phyloP scores from a whole-genome alignment of 1,284 basidiomycete species.

The Volvariella surrecta region DNA sequence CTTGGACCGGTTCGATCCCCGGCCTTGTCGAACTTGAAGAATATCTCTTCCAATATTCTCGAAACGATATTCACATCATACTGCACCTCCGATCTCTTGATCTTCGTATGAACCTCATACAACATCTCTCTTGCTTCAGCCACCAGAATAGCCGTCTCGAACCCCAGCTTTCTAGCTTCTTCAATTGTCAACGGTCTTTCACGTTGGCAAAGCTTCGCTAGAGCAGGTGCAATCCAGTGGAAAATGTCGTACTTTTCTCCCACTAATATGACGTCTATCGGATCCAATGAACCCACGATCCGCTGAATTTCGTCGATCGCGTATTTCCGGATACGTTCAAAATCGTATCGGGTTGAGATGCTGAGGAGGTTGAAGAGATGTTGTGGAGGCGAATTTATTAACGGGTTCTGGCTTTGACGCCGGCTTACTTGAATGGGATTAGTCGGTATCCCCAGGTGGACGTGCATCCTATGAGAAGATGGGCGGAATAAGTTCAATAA shows the following conservation, averaged over 20 bases:
- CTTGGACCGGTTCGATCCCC: too few species aligned
- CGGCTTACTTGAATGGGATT: background rate
- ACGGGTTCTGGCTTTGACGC: slow-evolving; percentile 11
- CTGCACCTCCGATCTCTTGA: background rate
- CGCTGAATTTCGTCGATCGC: slow-evolving; percentile 22
- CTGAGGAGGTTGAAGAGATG: slow-evolving; percentile 31
- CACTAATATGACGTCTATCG: slow-evolving; percentile 26
- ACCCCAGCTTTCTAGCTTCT: slow-evolving; percentile 20
- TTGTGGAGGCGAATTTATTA: slow-evolving; percentile 17
- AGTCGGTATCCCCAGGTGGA: background rate
- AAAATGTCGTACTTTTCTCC: slow-evolving; percentile 20
- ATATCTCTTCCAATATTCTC: background rate
- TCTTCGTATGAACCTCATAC: background rate
- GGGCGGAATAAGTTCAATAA: too few species aligned
- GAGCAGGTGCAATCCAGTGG: slow-evolving; percentile 27
- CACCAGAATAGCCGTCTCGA: slow-evolving; percentile 7
- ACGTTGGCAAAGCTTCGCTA: slow-evolving; percentile 22
- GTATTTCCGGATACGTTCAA: slow-evolving; percentile 22
- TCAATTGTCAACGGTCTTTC: slow-evolving; percentile 18
- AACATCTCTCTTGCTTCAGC: background rate
- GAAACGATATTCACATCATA: background rate
- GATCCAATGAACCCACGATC: slow-evolving; percentile 9
- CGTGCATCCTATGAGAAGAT: slow-evolving; percentile 1
- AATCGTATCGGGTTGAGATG: slow-evolving; percentile 24
- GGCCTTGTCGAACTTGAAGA: background rate